Evolutionary conservation across 2,329 filamentous ascomycete genomes (phyloP).

Genomic region (Dactylellina drechsleri): DNA sequence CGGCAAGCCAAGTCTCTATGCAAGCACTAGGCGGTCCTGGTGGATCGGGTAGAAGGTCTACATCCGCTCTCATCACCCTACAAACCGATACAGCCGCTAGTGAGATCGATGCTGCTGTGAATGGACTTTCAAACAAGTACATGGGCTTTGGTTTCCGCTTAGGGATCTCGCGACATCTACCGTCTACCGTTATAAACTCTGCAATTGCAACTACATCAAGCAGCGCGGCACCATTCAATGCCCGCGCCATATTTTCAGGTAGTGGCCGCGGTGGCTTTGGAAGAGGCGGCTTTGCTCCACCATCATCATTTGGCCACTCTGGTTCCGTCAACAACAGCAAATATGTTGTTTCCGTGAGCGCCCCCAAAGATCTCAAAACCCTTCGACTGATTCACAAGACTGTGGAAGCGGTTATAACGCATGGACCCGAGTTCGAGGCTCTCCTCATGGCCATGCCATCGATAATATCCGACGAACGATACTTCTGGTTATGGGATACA

Average conservation of each 20-base stretch:
- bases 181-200: slow-evolving; percentile 73
- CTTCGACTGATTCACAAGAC: slow-evolving; percentile 88
- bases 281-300: slow-evolving; percentile 77
- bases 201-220: slow-evolving; percentile 64
- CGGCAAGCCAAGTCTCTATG: slow-evolving; percentile 78
- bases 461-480: slow-evolving; percentile 86
- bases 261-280: slow-evolving; percentile 65
- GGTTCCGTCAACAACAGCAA: slow-evolving; percentile 53
- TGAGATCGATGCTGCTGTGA: slow-evolving; percentile 84
- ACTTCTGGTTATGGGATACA: slow-evolving; percentile 93
- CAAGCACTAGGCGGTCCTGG: slow-evolving; percentile 68
- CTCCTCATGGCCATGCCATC: slow-evolving; percentile 86
- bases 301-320: slow-evolving; percentile 72
- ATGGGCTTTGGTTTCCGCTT: slow-evolving; percentile 86
- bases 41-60: slow-evolving; percentile 74
- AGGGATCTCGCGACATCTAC: slow-evolving; percentile 81
- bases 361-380: slow-evolving; percentile 80
- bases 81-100: slow-evolving; percentile 81
- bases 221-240: slow-evolving; percentile 77
- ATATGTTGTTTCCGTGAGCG: slow-evolving; percentile 75
- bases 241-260: slow-evolving; percentile 70
- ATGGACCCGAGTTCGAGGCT: slow-evolving; percentile 89
- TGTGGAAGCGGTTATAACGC: slow-evolving; percentile 79
- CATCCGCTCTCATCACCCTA: slow-evolving; percentile 81
- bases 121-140: slow-evolving; percentile 79